These are phyloP conservation scores for Endogone sp. DNA, from an alignment of 192 early-diverging fungal genomes.

Conservation along the genomic window DNA sequence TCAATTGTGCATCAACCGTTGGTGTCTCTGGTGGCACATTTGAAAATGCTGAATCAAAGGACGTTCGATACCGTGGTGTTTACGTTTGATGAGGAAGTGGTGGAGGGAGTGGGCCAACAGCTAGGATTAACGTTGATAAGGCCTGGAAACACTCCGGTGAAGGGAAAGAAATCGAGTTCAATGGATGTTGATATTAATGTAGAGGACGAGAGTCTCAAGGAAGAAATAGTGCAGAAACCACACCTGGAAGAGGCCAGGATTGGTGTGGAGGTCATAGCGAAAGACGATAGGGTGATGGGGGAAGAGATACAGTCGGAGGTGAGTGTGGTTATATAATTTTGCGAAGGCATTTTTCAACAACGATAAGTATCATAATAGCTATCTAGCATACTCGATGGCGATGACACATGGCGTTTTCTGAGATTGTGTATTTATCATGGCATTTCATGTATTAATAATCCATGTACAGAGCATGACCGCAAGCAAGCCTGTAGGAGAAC, in stretches of 20 bases:
- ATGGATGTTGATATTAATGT: neutral
- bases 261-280: too few species aligned
- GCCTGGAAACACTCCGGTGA: neutral
- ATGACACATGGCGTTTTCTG: too few species aligned
- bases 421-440: too few species aligned
- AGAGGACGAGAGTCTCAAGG: neutral
- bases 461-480: too few species aligned
- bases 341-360: too few species aligned
- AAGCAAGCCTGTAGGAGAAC: too few species aligned
- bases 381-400: too few species aligned
- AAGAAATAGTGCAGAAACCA: neutral
- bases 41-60: conserved; percentile 18
- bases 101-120: neutral
- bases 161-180: neutral
- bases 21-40: conserved; percentile 18
- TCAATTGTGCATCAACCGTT: conserved; percentile 18
- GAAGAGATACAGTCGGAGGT: too few species aligned
- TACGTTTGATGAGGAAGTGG: conserved; percentile 22
- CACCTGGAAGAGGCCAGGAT: neutral
- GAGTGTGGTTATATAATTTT: too few species aligned
- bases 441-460: too few species aligned
- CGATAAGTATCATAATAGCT: too few species aligned
- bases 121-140: neutral
- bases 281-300: too few species aligned
- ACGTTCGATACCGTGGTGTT: conserved; percentile 22